Conservation (phyloP, 2,329 filamentous ascomycete species). For the Trichoderma arundinaceum region DNA sequence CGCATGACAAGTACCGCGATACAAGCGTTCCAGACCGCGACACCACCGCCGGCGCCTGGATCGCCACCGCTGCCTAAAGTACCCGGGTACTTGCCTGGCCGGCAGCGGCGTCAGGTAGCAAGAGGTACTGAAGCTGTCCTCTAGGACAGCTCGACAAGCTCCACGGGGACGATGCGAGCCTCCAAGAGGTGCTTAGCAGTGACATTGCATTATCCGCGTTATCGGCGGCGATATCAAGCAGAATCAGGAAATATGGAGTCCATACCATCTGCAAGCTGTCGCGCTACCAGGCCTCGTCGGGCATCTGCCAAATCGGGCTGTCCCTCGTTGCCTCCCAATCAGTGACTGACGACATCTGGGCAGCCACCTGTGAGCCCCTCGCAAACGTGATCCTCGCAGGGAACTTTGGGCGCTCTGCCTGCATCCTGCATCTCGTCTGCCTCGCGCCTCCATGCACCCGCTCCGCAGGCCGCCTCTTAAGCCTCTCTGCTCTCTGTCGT, state of each 20-base stretch:
- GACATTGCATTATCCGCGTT: slow-evolving; percentile 2
- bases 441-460: not conserved
- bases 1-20: not conserved
- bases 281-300: not conserved
- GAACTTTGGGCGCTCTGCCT: not conserved
- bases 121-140: not conserved
- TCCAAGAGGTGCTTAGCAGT: slow-evolving; percentile 21
- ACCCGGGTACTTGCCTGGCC: not conserved
- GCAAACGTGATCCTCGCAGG: slow-evolving; percentile 26
- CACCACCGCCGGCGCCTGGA: not conserved
- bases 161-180: slow-evolving; percentile 2
- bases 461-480: slow-evolving; percentile 10
- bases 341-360: slow-evolving; percentile 32
- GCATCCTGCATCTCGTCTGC: slow-evolving; percentile 17
- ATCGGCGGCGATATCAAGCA: too few species aligned
- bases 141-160: too few species aligned
- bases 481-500: slow-evolving; percentile 25
- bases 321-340: slow-evolving; percentile 20
- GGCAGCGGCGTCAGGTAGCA: not conserved
- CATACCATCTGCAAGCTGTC: too few species aligned
- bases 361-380: slow-evolving; percentile 21
- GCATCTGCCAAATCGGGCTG: slow-evolving; percentile 25
- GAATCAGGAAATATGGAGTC: too few species aligned
- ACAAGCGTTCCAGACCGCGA: slow-evolving; percentile 4
- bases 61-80: not conserved